Evolutionary conservation across 495 filamentous ascomycete genomes (phyloP).

Genomic region (Lasiosphaeria miniovina): DNA sequence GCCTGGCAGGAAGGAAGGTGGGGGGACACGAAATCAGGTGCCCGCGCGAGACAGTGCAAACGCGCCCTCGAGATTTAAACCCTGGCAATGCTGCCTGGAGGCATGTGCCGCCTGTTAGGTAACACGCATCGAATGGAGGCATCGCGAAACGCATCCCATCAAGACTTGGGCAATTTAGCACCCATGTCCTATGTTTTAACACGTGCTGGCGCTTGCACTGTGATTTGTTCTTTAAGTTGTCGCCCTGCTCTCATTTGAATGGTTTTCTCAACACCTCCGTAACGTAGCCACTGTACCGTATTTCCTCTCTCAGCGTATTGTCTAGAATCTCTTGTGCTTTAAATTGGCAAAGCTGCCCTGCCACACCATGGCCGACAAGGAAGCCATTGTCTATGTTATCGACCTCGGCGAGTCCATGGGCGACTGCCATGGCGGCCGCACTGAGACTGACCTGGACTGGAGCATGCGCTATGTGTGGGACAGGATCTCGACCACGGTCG

Average conservation of each 20-base stretch:
- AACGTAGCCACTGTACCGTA: not conserved
- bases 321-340: not conserved
- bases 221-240: not conserved
- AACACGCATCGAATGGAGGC: not conserved
- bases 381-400: conserved; percentile 88
- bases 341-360: not conserved
- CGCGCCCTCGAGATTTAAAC: not conserved
- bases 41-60: conserved; percentile 23
- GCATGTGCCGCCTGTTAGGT: too few species aligned
- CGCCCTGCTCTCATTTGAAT: not conserved
- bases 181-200: too few species aligned
- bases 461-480: conserved; percentile 96
- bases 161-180: too few species aligned
- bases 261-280: conserved; percentile 2
- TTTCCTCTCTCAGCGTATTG: not conserved
- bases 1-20: too few species aligned
- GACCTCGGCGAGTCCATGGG: conserved; percentile 85
- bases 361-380: conserved; percentile 81
- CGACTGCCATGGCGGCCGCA: conserved; percentile 66
- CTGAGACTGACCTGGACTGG: conserved; percentile 81
- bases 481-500: conserved; percentile 80
- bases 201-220: not conserved
- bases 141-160: not conserved
- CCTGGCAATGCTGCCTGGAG: conserved; percentile 30
- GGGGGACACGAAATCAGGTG: conserved; percentile 31